Base-by-base conservation (phyloP, 345 rosid genomes). In the Heritiera littoralis region DNA sequence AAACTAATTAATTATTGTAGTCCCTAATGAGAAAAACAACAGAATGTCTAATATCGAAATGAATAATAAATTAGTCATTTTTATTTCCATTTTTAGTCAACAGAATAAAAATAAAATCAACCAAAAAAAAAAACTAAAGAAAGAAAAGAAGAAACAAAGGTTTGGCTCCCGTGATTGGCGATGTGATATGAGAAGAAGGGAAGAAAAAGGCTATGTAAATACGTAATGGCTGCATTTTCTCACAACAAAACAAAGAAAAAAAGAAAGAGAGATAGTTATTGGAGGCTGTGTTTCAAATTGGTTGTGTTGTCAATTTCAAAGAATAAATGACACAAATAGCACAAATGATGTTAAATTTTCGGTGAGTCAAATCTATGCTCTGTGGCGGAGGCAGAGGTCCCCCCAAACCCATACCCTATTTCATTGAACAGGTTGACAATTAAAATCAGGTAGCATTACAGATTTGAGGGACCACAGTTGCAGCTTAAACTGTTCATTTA, bases 141-240 rank as follows among this genome's bases (percentile, higher is more conserved):
- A 20, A 9, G 20, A 20, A 59, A 8, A 2, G 64, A 35, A 35
- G 38, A 35, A 35, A 35, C 3, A n/a, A 9, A 23, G 28, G 13
- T 20, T 60, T 23, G 65, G 65, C 65, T 28, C 38, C 65, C 65
- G 65, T 60, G 65, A 60, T 60, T 60, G 65, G 65, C 65, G 65
- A 60, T 28, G 65, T 60, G 65, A 60, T 9, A 23, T 23, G 65
- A 23, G 35, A 10, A 23, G 38, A 59, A 59, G 15, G 38, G 65
- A 7, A 15, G 35, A 17, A 10, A 23, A 59, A 59, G 64, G 64
- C 64, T 59, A 59, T 59, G 38, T 35, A 23, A 23, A 23, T 23
- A 23, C 28, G 28, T 23, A 35, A 59, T 59, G 61, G 38, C 38
- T 60, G 65, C 65, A 20, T 23, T 23, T 58, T 14, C 3, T 23